Base-by-base conservation (phyloP, 139 green algal species). In the Micractinium conductrix region DNA sequence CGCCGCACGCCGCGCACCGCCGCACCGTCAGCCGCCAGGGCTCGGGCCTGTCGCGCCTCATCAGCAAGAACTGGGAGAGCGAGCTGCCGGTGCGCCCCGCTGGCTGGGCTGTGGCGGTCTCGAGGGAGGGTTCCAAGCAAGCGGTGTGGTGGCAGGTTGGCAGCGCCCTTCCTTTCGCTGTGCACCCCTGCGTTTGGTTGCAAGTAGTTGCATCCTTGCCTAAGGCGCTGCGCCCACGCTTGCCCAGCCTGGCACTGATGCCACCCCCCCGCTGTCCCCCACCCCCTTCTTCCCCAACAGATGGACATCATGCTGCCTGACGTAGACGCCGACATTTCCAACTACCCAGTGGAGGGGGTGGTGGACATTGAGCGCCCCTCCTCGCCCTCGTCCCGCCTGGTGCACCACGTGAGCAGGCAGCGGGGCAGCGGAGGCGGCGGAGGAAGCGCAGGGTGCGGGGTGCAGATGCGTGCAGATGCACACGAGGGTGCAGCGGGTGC, bases 31-130 rank as follows among this genome's bases (percentile, higher is more conserved):
- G 76, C 76, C 76, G 76, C 26, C 76, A 82, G 58, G 76, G 76
- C 55, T 82, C 76, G 26, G 76, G 76, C 37, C 76, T 81, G 26
- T 82, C 76, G 4, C 76, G 76, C 38, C 76, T 82, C 14, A 82
- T 82, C 55, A 73, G 58, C 76, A 82, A 82, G 53, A 82, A 82
- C 58, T 82, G 76, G 76, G 76, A 82, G 76, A 72, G 65, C 65
- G 65, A 72, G 65, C 65, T 72, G 65, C 65, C 65, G 65, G 65
- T 72, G 65, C 7, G 65, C 28, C n/a, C n/a, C n/a, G 58, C 58
- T 37, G 4, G 22, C 58, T 67, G 8, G 24, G 24, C n/a, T n/a
- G n/a, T n/a, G 58, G 58, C 26, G 10, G 2, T 35, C 19, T 2
- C 48, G 12, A 58, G 12, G 14, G 48, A 14, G 48, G 48, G 12